Conservation (phyloP, 2,329 filamentous ascomycete genomes). For the Colletotrichum caudatum region DNA sequence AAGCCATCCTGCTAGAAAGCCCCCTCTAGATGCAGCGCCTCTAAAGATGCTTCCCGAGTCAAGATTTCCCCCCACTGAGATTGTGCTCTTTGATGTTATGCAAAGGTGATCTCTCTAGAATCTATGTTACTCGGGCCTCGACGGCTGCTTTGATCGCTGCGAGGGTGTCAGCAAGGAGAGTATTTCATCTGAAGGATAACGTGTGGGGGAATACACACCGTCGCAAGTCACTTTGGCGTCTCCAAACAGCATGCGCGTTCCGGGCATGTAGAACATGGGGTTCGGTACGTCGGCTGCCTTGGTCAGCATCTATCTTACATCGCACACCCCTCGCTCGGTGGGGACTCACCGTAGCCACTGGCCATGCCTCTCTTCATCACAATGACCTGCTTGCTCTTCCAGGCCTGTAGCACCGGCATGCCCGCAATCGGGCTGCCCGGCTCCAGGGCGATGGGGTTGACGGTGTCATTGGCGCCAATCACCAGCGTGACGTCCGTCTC, state of each 20-base stretch:
- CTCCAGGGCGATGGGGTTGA: constrained; percentile 90
- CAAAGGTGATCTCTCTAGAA: constrained; percentile 36
- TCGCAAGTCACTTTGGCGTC: constrained; percentile 89
- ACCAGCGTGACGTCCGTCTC: constrained; percentile 90
- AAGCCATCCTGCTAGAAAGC: constrained; percentile 10
- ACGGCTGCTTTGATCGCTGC: constrained; percentile 57
- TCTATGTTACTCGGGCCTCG: constrained; percentile 46
- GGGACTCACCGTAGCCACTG: constrained; percentile 80
- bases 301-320: constrained; percentile 19
- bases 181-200: too few species aligned
- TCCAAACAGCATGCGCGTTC: constrained; percentile 91
- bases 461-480: constrained; percentile 92
- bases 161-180: constrained; percentile 40
- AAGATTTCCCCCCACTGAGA: constrained; percentile 26
- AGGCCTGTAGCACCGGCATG: constrained; percentile 92
- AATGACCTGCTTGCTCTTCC: constrained; percentile 93
- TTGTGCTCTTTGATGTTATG: constrained; percentile 6
- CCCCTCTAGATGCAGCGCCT: constrained; percentile 38
- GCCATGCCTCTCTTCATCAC: constrained; percentile 95
- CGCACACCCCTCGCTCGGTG: neutral
- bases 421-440: constrained; percentile 87
- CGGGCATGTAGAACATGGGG: constrained; percentile 93
- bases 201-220: constrained; percentile 61
- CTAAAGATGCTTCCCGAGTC: constrained; percentile 31
- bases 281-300: constrained; percentile 84